Base-by-base conservation (phyloP, 106 monocot genomes). In the Dendrobium catenatum region DNA sequence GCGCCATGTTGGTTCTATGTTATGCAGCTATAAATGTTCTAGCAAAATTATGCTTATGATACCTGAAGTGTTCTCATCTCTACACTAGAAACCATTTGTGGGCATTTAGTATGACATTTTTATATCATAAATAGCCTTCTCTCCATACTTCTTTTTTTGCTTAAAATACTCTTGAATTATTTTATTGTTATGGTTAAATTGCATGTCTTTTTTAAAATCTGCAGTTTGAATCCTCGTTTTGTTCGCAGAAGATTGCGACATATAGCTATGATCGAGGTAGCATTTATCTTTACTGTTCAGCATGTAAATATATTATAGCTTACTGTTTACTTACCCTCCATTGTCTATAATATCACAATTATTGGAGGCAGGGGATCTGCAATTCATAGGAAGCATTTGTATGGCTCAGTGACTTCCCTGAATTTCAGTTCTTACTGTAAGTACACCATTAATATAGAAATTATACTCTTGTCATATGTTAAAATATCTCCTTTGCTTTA, bases 241-340 rank as follows among this genome's bases (percentile, higher is more conserved):
- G 94, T 97, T 15, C 94, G 97, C n/a, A 83, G 94, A 86, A 89
- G 94, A 80, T 74, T 97, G 75, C 84, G 90, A 24, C 97, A 97
- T 70, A 81, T 97, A 49, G 97, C 97, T 77, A 76, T 92, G 31
- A 31, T 31, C 31, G 77, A 90, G 97, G 97, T 97, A 88, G 42
- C 49, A 58, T 54, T 37, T 58, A 48, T 54, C 11, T 64, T 82
- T 2, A 61, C 18, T 18, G 59, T 58, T 83, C 61, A 46, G 19
- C 49, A 33, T 47, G 17, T n/a, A 4, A 64, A 27, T 56, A 18
- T n/a, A n/a, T 37, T 81, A 20, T 20, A 13, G 79, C 16, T 56
- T 66, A 42, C 43, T 7, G 29, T 55, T 47, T 42, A 54, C 8
- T 10, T 19, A 40, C 16, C 56, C 48, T 72, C 22, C 24, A 68